A percentile compares a stretch with the other conserved stretches of the same genome.
Conservation (phyloP, 2,329 filamentous ascomycete species). For the Thermothelomyces thermophilus region DNA sequence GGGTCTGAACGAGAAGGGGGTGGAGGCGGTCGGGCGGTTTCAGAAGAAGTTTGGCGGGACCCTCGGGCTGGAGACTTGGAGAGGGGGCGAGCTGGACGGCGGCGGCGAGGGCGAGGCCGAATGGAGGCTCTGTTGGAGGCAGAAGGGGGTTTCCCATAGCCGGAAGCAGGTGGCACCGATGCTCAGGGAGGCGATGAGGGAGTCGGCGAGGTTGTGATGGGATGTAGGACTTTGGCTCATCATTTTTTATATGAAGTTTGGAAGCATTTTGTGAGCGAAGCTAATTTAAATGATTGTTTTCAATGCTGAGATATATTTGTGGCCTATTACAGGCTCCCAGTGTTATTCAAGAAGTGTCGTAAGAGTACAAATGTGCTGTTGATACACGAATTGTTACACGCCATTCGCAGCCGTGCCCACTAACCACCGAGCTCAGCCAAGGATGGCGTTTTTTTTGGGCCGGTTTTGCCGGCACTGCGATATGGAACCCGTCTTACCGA, state of each 20-base stretch:
- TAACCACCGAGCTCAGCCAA: no score
- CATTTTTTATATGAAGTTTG: not conserved
- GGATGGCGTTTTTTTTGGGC: no score
- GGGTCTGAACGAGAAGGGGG: conserved; percentile 47
- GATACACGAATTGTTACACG: no score
- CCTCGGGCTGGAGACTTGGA: conserved; percentile 53
- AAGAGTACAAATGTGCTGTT: no score
- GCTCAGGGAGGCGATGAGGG: conserved; percentile 49
- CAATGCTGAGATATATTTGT: no score
- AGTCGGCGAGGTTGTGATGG: conserved; percentile 22
- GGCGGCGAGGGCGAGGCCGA: conserved; percentile 29
- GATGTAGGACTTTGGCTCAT: not conserved
- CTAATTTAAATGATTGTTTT: no score
- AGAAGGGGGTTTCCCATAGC: conserved; percentile 54
- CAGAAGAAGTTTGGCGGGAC: conserved; percentile 36
- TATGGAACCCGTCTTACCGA: no score
- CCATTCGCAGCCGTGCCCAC: no score
- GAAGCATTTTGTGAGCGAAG: no score
- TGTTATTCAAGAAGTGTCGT: no score
- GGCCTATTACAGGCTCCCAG: no score
- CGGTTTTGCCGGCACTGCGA: no score
- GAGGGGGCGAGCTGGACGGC: conserved; percentile 40
- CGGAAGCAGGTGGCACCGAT: conserved; percentile 65
- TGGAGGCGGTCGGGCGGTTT: conserved; percentile 50
- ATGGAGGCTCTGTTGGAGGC: conserved; percentile 59